Percentiles rank a stretch among this genome's conserved stretches.
Conservation (phyloP, 2,329 filamentous ascomycete genomes). For the Fusarium oxysporum region DNA sequence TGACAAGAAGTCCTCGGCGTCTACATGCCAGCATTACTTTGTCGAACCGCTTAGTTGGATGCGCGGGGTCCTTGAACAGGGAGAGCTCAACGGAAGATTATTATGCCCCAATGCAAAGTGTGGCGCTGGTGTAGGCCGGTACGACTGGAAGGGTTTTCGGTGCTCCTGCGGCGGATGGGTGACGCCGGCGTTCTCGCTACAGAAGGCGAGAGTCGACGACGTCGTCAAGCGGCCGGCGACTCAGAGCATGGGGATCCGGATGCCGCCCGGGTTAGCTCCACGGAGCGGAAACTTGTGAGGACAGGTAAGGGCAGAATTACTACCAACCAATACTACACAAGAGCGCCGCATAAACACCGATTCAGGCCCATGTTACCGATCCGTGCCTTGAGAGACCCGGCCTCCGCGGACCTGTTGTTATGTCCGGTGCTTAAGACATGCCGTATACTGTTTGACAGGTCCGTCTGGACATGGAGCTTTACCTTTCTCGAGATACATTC, state of each 20-base stretch:
- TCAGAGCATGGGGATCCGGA: slow-evolving; percentile 61
- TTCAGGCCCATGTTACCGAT: slow-evolving; percentile 1
- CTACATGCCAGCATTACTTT: slow-evolving; percentile 84
- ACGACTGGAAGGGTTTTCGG: slow-evolving; percentile 94
- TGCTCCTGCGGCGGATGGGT: slow-evolving; percentile 94
- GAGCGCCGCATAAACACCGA: not conserved
- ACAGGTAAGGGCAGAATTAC: not conserved
- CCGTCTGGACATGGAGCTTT: slow-evolving; percentile 8
- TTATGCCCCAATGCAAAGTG: slow-evolving; percentile 85
- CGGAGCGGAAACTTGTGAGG: slow-evolving; percentile 52
- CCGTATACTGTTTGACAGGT: not conserved
- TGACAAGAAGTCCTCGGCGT: slow-evolving; percentile 27
- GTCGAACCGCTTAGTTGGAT: slow-evolving; percentile 96
- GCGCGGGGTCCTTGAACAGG: slow-evolving; percentile 83
- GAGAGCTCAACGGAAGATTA: slow-evolving; percentile 84
- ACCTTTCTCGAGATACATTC: slow-evolving; percentile 6
- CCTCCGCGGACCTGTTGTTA: slow-evolving; percentile 13
- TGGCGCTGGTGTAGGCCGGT: slow-evolving; percentile 86
- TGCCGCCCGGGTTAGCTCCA: slow-evolving; percentile 61
- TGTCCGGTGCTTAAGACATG: slow-evolving; percentile 6
- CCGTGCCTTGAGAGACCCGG: slow-evolving; percentile 15
- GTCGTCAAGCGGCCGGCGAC: slow-evolving; percentile 44
- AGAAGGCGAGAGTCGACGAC: slow-evolving; percentile 85
- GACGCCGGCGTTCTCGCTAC: slow-evolving; percentile 88
- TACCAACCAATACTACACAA: not conserved